Conservation (phyloP, 2,329 filamentous ascomycete species). For the Colletotrichum karsti region DNA sequence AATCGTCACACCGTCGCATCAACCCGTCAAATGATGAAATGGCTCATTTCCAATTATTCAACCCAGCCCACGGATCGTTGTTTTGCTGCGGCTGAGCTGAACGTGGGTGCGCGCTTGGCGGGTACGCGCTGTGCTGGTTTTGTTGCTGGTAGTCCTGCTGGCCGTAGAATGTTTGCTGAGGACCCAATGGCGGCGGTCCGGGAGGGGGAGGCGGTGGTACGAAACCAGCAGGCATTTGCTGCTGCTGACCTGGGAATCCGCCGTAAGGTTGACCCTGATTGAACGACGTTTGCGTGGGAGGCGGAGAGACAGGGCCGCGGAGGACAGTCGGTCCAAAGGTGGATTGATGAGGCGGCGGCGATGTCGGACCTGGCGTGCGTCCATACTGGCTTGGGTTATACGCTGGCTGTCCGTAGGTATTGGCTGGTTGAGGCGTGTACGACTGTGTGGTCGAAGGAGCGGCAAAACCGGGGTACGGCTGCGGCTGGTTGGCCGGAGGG, state of each 20-base stretch:
- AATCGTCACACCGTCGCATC: not conserved
- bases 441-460: constrained; percentile 47
- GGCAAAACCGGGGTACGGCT: constrained; percentile 51
- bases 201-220: constrained; percentile 72
- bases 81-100: constrained; percentile 47
- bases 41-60: constrained; percentile 60
- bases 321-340: constrained; percentile 51
- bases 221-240: constrained; percentile 62
- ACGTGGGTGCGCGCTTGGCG: constrained; percentile 38
- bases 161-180: constrained; percentile 68
- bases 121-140: constrained; percentile 37
- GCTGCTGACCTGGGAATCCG: constrained; percentile 39
- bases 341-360: constrained; percentile 70
- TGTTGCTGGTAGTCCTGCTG: constrained; percentile 40
- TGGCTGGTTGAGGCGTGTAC: constrained; percentile 45
- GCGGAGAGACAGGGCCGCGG: constrained; percentile 58
- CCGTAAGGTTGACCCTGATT: constrained; percentile 42
- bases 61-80: constrained; percentile 61
- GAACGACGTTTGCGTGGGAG: constrained; percentile 65
- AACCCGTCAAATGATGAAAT: not conserved
- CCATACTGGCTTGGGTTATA: constrained; percentile 69
- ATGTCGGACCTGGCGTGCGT: constrained; percentile 65
- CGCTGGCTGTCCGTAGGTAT: constrained; percentile 57
- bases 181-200: constrained; percentile 68
- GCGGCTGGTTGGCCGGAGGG: constrained; percentile 60